Evolutionary conservation across 2,329 filamentous ascomycete genomes (phyloP).

Genomic region (Neonectria coccinea): DNA sequence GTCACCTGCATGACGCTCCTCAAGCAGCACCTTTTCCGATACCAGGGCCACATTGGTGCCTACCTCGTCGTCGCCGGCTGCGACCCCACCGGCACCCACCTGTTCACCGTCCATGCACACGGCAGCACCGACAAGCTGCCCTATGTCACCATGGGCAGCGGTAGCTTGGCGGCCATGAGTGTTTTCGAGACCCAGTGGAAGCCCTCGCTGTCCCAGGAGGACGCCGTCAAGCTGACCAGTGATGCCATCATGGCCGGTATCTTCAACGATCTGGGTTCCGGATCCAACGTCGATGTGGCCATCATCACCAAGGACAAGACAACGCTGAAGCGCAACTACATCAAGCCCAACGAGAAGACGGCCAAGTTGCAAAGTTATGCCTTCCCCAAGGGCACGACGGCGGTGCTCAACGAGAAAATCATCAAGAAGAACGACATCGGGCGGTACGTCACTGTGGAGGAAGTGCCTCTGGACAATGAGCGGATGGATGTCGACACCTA

Average conservation of each 20-base stretch:
- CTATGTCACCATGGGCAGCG: conserved; percentile 99
- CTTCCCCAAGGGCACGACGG: conserved; percentile 92
- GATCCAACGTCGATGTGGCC: conserved; percentile 96
- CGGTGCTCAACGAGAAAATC: conserved; percentile 94
- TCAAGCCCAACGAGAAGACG: conserved; percentile 90
- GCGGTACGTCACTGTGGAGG: conserved; percentile 93
- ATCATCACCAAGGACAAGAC: conserved; percentile 97
- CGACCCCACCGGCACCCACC: conserved; percentile 92
- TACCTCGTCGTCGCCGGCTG: conserved; percentile 98
- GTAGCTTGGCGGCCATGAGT: conserved; percentile 95
- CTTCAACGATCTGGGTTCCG: conserved; percentile 97
- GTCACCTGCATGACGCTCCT: conserved; percentile 99
- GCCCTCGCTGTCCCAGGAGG: conserved; percentile 78
- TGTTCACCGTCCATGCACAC: conserved; percentile 99
- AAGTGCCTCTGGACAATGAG: conserved; percentile 78
- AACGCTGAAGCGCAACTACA: conserved; percentile 90
- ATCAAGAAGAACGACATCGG: conserved; percentile 94
- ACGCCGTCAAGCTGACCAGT: conserved; percentile 83
- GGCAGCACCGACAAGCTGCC: conserved; percentile 98
- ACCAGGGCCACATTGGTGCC: conserved; percentile 97
- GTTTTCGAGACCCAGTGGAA: conserved; percentile 98
- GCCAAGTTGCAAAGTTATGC: conserved; percentile 94
- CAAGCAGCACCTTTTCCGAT: conserved; percentile 98
- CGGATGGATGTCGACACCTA: conserved; percentile 76
- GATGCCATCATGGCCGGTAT: conserved; percentile 96